Evolutionary conservation across 768 basidiomycete species (phyloP).

Genomic region (Xerocomus spinulosus): DNA sequence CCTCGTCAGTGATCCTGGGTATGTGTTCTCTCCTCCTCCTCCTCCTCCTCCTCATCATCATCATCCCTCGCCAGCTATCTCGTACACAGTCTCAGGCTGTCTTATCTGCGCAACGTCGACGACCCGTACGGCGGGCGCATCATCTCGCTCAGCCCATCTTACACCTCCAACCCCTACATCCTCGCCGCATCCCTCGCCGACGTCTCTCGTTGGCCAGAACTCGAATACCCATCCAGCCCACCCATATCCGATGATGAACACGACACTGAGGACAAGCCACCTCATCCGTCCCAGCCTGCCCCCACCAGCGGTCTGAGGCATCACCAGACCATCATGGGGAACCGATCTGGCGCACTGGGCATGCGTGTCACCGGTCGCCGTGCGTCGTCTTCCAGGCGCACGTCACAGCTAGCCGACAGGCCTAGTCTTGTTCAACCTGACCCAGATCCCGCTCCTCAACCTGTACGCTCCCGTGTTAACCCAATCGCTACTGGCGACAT

Average conservation of each 20-base stretch:
- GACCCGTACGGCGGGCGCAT: conserved; percentile 81
- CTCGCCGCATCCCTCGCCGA: conserved; percentile 77
- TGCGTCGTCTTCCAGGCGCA: conserved; percentile 47
- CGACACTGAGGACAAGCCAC: conserved; percentile 34
- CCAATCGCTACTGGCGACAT: conserved; percentile 7
- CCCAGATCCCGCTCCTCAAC: conserved; percentile 5
- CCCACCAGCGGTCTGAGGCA: conserved; percentile 60
- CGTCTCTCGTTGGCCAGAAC: conserved; percentile 78
- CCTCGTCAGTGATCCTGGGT: conserved; percentile 63
- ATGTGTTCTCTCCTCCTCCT: conserved; percentile 13
- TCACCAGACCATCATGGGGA: conserved; percentile 85
- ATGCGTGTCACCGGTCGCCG: conserved; percentile 71
- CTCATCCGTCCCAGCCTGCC: neutral
- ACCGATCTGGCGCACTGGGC: conserved; percentile 64
- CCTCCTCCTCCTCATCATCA: conserved; percentile 1
- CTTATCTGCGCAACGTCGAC: conserved; percentile 83
- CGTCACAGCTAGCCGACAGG: conserved; percentile 27
- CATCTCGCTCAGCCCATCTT: conserved; percentile 73
- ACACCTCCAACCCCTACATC: conserved; percentile 80
- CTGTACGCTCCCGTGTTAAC: conserved; percentile 11
- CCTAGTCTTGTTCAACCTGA: conserved; percentile 7
- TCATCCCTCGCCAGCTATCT: conserved; percentile 46
- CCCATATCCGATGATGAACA: conserved; percentile 68
- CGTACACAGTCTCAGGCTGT: conserved; percentile 79
- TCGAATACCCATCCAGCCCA: conserved; percentile 65